Evolutionary conservation across 768 basidiomycete species (phyloP).

Genomic region (Tephrocybe sp.): DNA sequence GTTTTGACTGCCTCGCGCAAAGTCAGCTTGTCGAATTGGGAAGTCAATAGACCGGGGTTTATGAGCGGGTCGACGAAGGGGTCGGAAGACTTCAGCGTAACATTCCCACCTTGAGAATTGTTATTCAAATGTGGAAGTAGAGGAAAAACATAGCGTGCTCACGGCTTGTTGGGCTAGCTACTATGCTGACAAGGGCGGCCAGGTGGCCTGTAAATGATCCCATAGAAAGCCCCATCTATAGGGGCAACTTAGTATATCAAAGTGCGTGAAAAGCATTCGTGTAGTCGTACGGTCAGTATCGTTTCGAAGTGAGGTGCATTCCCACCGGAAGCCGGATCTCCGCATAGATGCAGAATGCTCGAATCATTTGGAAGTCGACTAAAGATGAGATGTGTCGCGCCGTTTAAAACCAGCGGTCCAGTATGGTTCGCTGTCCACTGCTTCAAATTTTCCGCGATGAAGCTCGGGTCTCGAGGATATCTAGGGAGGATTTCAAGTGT

Average conservation of each 20-base stretch:
- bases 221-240: background rate
- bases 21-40: conserved; percentile 18
- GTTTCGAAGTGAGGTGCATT: conserved; percentile 10
- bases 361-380: conserved; percentile 20
- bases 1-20: conserved; percentile 21
- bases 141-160: background rate
- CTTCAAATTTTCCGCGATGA: background rate
- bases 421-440: conserved; percentile 16
- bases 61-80: conserved; percentile 45
- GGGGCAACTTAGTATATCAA: background rate
- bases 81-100: conserved; percentile 35
- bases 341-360: background rate
- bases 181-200: background rate
- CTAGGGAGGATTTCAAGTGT: background rate
- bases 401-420: background rate
- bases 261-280: background rate
- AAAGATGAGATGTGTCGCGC: conserved; percentile 20
- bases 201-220: background rate
- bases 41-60: conserved; percentile 41
- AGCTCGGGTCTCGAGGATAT: background rate
- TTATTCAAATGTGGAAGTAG: background rate
- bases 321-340: background rate
- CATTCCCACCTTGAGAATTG: conserved; percentile 20
- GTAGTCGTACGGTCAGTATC: background rate
- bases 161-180: background rate